Evolutionary conservation across 148 eudicot species (phyloP), one percentile per base, ranked within the genome.

Genomic region (Amaranthus hypochondriacus): DNA sequence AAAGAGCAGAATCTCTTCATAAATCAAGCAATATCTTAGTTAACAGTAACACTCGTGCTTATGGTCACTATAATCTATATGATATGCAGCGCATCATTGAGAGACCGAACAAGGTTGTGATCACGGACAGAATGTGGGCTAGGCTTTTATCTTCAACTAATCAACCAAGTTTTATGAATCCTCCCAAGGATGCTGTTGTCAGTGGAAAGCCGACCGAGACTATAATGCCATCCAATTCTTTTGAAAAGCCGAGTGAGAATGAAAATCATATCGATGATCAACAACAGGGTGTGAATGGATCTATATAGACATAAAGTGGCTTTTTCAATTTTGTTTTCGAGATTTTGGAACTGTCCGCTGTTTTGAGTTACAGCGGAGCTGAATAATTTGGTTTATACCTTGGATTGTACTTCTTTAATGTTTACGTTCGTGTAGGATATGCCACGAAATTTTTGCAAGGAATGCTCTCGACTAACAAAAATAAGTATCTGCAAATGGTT

Each of bases 101-200:
- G 90, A 76, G 42, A 58, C 88, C 66, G 70, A 84, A 91, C 79
- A 79, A 84, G 63, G 97, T 91, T 7, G 88, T 88, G 74, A 88
- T 88, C 73, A 88, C 92, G 7, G 89, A 86, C 56, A 77, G 89
- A 13, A 86, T 86, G 89, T 86, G 89, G 89, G 89, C 89, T 51
- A 72, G 89, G 65, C 86, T 83, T 55, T 67, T 86, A 51, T 86
- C 89, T 10, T 86, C 93, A 4, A 91, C 97, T 28, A 86, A 91
- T 18, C 86, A 84, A 71, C 86, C 86, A 5, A 81, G 86, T 75
- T 84, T 84, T 70, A 68, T 79, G 80, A 51, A 47, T 9, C 74
- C 66, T 21, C 74, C 69, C 56, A 76, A 76, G 70, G 83, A 76
- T 4, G 54, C 73, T 9, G 68, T 73, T 13, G 80, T 81, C 82